Conservation (phyloP, 1,284 basidiomycete genomes). For the Quambalaria eucalypti region DNA sequence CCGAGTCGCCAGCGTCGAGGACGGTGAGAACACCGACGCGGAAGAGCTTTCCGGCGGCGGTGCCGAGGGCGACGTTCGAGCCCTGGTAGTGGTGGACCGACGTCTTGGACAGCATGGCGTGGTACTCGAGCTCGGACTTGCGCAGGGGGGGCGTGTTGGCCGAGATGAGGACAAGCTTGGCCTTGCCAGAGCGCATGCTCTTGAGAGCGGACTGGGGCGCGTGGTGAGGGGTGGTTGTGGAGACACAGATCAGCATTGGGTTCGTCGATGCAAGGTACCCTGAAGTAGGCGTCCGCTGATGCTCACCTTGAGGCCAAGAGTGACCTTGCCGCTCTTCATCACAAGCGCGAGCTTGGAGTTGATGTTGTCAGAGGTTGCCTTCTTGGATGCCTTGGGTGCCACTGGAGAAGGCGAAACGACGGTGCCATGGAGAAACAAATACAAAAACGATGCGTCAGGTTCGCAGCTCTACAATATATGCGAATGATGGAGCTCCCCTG, state of each 20-base stretch:
- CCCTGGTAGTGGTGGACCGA: slow-evolving; percentile 87
- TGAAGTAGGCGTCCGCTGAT: too few relatives aligned
- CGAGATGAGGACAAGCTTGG: slow-evolving; percentile 97
- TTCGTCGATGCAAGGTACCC: background rate
- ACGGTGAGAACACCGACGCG: slow-evolving; percentile 97
- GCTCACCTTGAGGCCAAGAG: slow-evolving; percentile 40
- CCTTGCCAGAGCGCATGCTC: slow-evolving; percentile 96
- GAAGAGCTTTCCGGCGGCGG: slow-evolving; percentile 98
- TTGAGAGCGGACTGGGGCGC: slow-evolving; percentile 71
- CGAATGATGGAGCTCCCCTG: background rate
- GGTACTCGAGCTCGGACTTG: slow-evolving; percentile 99
- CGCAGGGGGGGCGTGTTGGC: slow-evolving; percentile 98
- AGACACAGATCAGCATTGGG: slow-evolving; percentile 56
- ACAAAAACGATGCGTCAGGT: background rate
- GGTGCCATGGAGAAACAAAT: too few relatives aligned
- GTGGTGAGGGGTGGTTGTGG: slow-evolving; percentile 63
- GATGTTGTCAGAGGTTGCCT: slow-evolving; percentile 66
- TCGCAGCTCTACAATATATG: background rate
- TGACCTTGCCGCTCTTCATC: slow-evolving; percentile 68
- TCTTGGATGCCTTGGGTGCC: slow-evolving; percentile 77
- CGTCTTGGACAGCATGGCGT: slow-evolving; percentile 95
- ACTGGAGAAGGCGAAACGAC: background rate
- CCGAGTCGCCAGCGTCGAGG: slow-evolving; percentile 91
- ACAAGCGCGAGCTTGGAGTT: slow-evolving; percentile 90
- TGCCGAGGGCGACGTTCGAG: slow-evolving; percentile 94